phyloP scores from a whole-genome alignment of 306 rosid species.

The Pueraria montana region DNA sequence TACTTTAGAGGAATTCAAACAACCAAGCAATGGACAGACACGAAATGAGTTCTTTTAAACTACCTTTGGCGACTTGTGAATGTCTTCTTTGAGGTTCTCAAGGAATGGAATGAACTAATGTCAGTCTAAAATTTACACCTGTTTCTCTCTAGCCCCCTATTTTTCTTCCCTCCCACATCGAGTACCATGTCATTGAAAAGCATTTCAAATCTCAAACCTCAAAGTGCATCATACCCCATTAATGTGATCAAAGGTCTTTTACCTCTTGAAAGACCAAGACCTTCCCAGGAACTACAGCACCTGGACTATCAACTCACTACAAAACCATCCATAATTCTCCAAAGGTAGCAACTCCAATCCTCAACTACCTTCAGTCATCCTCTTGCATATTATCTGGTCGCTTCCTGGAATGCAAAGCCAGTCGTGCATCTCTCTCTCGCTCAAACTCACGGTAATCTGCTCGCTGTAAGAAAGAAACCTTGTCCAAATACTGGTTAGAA shows the following conservation, averaged over 20 bases:
- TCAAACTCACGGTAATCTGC: constrained; percentile 95
- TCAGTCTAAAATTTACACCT: constrained; percentile 44
- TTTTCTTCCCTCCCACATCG: constrained; percentile 4
- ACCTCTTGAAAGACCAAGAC: constrained; percentile 37
- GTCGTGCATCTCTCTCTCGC: constrained; percentile 94
- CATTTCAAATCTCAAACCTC: constrained; percentile 40
- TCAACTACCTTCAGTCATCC: constrained; percentile 54
- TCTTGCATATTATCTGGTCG: constrained; percentile 89
- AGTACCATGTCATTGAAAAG: constrained; percentile 30
- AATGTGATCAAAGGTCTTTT: constrained; percentile 36
- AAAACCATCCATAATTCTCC: constrained; percentile 17
- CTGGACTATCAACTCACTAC: constrained; percentile 27
- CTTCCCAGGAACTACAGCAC: constrained; percentile 39
- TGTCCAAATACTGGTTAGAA: constrained; percentile 92
- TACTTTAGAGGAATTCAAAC: constrained; percentile 23
- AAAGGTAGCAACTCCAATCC: constrained; percentile 39
- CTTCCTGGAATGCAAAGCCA: constrained; percentile 83
- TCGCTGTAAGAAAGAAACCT: constrained; percentile 91
- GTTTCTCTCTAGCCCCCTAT: constrained; percentile 32
- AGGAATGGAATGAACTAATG: constrained; percentile 18
- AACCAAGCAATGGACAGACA: not conserved
- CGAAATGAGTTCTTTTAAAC: constrained; percentile 8
- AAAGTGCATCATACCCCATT: constrained; percentile 38
- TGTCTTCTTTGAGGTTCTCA: constrained; percentile 32
- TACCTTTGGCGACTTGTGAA: not conserved